phyloP scores from a whole-genome alignment of 768 basidiomycete species.

The Trametes maxima region DNA sequence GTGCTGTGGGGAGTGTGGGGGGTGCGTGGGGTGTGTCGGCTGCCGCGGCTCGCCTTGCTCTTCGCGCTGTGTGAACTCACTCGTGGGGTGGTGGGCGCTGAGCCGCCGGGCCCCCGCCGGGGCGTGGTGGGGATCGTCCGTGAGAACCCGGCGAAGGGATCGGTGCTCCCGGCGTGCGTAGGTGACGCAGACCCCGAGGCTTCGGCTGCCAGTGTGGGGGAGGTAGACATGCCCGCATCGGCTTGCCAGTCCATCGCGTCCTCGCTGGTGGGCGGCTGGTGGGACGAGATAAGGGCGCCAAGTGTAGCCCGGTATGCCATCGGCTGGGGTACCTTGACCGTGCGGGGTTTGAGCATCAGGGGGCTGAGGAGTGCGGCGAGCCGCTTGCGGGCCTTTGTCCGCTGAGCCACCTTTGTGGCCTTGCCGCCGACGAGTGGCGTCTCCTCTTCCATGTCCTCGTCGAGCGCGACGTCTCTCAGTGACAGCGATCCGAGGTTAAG shows the following conservation, averaged over 20 bases:
- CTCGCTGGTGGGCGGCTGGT: too few relatives aligned
- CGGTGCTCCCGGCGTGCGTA: not conserved
- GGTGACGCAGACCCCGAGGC: not conserved
- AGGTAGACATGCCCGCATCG: too few relatives aligned
- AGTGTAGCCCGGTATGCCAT: too few relatives aligned
- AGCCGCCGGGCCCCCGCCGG: not conserved
- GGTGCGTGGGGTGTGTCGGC: not conserved
- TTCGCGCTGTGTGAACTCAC: not conserved
- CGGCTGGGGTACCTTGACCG: too few relatives aligned
- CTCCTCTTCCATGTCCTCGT: conserved; percentile 1
- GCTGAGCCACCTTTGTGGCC: not conserved
- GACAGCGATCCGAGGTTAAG: not conserved
- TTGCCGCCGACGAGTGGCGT: not conserved
- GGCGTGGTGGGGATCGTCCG: conserved; percentile 1
- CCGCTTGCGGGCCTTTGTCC: not conserved
- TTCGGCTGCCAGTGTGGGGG: not conserved
- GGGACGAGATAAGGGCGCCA: too few relatives aligned
- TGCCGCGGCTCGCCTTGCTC: not conserved
- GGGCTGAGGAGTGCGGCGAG: too few relatives aligned
- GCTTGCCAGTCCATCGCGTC: too few relatives aligned
- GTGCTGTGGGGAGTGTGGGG: not conserved
- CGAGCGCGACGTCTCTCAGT: not conserved
- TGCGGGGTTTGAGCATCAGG: too few relatives aligned
- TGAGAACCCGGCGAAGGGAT: not conserved
- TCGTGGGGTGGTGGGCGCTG: not conserved